These are phyloP conservation scores for Plectosphaerella plurivora DNA, from an alignment of 2,329 filamentous ascomycete species.

Conservation along the genomic window DNA sequence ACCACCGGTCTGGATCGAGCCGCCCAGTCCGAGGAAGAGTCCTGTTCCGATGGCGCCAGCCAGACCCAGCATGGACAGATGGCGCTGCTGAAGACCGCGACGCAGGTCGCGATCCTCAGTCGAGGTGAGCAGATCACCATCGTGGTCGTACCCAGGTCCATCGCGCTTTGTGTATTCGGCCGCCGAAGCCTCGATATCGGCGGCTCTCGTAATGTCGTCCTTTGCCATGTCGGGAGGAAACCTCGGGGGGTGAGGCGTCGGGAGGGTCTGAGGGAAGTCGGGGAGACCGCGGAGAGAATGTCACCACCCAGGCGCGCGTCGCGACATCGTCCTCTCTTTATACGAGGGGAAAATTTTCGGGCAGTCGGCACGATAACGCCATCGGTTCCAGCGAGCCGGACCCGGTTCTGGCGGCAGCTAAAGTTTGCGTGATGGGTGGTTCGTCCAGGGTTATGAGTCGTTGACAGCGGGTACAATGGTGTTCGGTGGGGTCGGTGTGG, in stretches of 20 bases:
- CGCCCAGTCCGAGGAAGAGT: slow-evolving; percentile 55
- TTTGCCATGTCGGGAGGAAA: not conserved
- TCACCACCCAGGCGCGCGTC: not conserved
- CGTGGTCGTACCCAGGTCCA: slow-evolving; percentile 13
- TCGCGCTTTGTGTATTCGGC: not conserved
- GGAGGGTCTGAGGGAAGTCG: not conserved
- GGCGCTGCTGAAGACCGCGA: slow-evolving; percentile 47
- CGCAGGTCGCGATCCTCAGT: slow-evolving; percentile 45
- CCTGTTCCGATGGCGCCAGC: slow-evolving; percentile 58
- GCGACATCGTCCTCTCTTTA: not conserved
- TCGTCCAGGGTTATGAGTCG: too few relatives aligned
- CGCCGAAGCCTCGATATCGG: not conserved
- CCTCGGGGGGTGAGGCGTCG: not conserved
- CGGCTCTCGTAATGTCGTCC: not conserved
- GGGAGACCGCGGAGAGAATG: not conserved
- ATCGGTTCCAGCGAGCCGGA: not conserved
- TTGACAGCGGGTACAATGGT: too few relatives aligned
- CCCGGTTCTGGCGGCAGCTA: not conserved
- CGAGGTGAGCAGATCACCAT: slow-evolving; percentile 40
- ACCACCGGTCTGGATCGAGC: slow-evolving; percentile 45
- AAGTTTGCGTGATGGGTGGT: too few relatives aligned
- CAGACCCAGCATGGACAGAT: slow-evolving; percentile 59
- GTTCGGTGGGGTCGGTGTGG: too few relatives aligned
- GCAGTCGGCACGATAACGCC: not conserved
- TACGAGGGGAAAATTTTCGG: not conserved